These are phyloP conservation scores for Phytophthora palmivora DNA, from an alignment of 352 stramenopile genomes.

Conservation along the genomic window DNA sequence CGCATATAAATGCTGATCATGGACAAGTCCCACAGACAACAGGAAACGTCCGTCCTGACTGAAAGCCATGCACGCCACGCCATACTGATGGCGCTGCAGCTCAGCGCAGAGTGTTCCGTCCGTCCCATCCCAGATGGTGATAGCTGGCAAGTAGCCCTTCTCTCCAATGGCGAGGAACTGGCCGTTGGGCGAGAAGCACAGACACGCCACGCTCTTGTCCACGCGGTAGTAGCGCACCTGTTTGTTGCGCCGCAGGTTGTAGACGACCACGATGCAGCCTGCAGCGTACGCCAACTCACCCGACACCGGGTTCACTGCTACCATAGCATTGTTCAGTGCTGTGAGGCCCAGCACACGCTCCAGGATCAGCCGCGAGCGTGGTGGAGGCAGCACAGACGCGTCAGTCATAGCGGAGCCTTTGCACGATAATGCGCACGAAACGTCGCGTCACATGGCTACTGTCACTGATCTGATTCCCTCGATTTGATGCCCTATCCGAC, in stretches of 20 bases:
- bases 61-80: slow-evolving; percentile 84
- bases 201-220: slow-evolving; percentile 82
- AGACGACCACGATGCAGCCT: slow-evolving; percentile 91
- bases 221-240: slow-evolving; percentile 91
- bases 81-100: slow-evolving; percentile 84
- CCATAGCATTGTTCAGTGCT: slow-evolving; percentile 73
- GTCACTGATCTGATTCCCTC: not conserved
- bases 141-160: slow-evolving; percentile 81
- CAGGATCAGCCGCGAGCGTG: slow-evolving; percentile 67
- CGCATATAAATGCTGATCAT: slow-evolving; percentile 83
- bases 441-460: not conserved
- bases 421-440: not conserved
- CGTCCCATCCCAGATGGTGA: slow-evolving; percentile 88
- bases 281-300: slow-evolving; percentile 88
- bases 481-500: slow-evolving; percentile 10
- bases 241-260: slow-evolving; percentile 86
- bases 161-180: slow-evolving; percentile 90
- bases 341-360: slow-evolving; percentile 86
- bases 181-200: slow-evolving; percentile 86
- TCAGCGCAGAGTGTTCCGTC: slow-evolving; percentile 84
- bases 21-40: slow-evolving; percentile 76
- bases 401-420: slow-evolving; percentile 7
- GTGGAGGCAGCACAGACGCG: slow-evolving; percentile 8
- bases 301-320: slow-evolving; percentile 78
- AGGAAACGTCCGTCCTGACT: slow-evolving; percentile 67